Base-by-base conservation (phyloP, 2,329 filamentous ascomycete species). In the Cordyceps javanica region DNA sequence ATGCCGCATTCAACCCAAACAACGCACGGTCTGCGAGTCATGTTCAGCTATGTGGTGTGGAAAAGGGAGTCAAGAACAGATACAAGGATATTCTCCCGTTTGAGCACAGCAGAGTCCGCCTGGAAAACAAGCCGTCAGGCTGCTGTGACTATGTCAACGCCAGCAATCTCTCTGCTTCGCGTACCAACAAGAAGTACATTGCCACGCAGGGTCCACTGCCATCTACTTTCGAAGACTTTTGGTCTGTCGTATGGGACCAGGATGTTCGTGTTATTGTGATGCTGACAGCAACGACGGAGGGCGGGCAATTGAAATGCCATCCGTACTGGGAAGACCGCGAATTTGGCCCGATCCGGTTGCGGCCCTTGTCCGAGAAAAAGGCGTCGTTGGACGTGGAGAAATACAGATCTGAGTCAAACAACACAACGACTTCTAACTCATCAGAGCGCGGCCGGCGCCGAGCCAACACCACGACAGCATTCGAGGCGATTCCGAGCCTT, bases 81-180 rank as follows among this genome's bases (percentile, higher is more conserved):
- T 99, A 99, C 76, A 97, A 97, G 75, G 95, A 97, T 64, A 97
- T 97, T 57, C 87, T 96, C 73, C 94, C 94, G 0, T 99, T 95
- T 69, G 93, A 97, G 67, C 94, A 99, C 71, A 87, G 91, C 3
- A 80, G 94, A 59, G 94, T 99, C 55, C 91, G 84, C 63, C 73
- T 99, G 48, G 80, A 89, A 62, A 83, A 84, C 42, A 83, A 87
- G 36, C 75, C 81, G 0, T 75, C 81, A 1, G 87, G 86, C 13
- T 80, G 78, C 23, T 96, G 93, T 70, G 94, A 99, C 70, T 99
- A 99, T 67, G 86, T 99, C 73, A 99, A 99, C 68, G 94, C 92
- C 19, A 97, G 90, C 69, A 85, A 96, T 64, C 77, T 97, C 61
- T 87, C 89, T 69, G 83, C 92, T 1, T 82, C 86, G 28, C 82